These are phyloP conservation scores for Echium plantagineum DNA, from an alignment of 257 asterid species.

Conservation along the genomic window DNA sequence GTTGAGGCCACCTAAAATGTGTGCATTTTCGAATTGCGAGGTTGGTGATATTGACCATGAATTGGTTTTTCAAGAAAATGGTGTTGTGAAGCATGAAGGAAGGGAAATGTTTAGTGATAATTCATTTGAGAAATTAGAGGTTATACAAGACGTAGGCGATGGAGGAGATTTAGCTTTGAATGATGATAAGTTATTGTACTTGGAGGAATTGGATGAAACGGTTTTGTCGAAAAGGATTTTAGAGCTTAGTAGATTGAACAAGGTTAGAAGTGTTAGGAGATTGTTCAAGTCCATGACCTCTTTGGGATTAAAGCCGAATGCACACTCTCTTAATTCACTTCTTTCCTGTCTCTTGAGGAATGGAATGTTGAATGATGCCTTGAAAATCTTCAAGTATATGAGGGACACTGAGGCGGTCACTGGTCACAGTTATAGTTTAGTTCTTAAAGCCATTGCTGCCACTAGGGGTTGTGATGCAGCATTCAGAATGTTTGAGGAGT, in stretches of 20 bases:
- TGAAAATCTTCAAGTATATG: slow-evolving; percentile 51
- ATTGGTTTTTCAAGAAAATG: slow-evolving; percentile 19
- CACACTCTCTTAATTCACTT: slow-evolving; percentile 83
- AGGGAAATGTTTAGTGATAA: slow-evolving; percentile 19
- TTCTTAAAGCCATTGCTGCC: slow-evolving; percentile 69
- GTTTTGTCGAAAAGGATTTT: slow-evolving; percentile 61
- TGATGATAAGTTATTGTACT: slow-evolving; percentile 33
- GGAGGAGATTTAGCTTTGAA: slow-evolving; percentile 4
- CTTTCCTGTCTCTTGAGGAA: slow-evolving; percentile 63
- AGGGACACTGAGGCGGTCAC: slow-evolving; percentile 30
- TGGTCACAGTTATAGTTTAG: slow-evolving; percentile 66
- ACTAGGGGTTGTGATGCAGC: slow-evolving; percentile 40
- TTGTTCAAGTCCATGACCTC: slow-evolving; percentile 61
- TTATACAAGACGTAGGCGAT: slow-evolving; percentile 2
- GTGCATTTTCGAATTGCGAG: slow-evolving; percentile 11
- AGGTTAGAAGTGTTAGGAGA: slow-evolving; percentile 47
- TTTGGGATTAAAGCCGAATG: slow-evolving; percentile 47
- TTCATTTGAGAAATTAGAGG: background rate
- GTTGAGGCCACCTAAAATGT: slow-evolving; percentile 5
- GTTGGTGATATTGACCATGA: slow-evolving; percentile 33
- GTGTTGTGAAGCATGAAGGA: slow-evolving; percentile 8
- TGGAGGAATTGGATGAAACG: slow-evolving; percentile 69
- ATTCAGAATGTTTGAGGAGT: slow-evolving; percentile 51
- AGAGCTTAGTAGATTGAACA: slow-evolving; percentile 70
- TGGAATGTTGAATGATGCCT: slow-evolving; percentile 49